Conservation (phyloP, 2,329 filamentous ascomycete species). For the Emmonsiellopsis sp. region DNA sequence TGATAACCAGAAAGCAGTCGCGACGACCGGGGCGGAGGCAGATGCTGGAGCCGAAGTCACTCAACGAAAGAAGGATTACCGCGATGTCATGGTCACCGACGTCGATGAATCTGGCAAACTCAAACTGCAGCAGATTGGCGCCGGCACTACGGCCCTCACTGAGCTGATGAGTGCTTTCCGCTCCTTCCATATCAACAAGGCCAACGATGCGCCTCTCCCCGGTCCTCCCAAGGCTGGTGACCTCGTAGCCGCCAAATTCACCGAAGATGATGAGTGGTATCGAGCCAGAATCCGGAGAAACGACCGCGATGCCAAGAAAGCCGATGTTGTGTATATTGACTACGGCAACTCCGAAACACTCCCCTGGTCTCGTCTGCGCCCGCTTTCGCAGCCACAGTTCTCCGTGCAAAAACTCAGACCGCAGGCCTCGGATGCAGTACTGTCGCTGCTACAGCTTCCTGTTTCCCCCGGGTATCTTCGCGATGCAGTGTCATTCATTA, state of each 20-base stretch:
- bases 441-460: slow-evolving; percentile 86
- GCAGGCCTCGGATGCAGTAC: slow-evolving; percentile 76
- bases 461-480: slow-evolving; percentile 69
- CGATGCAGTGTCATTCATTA: slow-evolving; percentile 68
- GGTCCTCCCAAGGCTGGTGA: slow-evolving; percentile 83
- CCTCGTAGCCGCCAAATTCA: slow-evolving; percentile 83
- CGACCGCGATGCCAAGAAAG: slow-evolving; percentile 78
- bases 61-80: slow-evolving; percentile 75
- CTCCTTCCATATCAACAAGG: slow-evolving; percentile 75
- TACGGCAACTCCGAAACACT: slow-evolving; percentile 91
- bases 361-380: slow-evolving; percentile 72
- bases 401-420: slow-evolving; percentile 69
- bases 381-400: slow-evolving; percentile 74
- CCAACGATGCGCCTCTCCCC: slow-evolving; percentile 64
- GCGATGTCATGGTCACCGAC: slow-evolving; percentile 85
- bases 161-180: slow-evolving; percentile 85
- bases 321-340: slow-evolving; percentile 89
- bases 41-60: slow-evolving; percentile 47
- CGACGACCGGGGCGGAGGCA: slow-evolving; percentile 39
- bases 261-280: slow-evolving; percentile 87
- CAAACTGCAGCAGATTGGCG: slow-evolving; percentile 85
- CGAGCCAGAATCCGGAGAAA: slow-evolving; percentile 83
- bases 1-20: slow-evolving; percentile 45
- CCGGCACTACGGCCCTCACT: slow-evolving; percentile 74
- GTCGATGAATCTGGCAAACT: slow-evolving; percentile 72